Conservation (phyloP, 1,284 basidiomycete genomes). For the Amylostereum chailletii region DNA sequence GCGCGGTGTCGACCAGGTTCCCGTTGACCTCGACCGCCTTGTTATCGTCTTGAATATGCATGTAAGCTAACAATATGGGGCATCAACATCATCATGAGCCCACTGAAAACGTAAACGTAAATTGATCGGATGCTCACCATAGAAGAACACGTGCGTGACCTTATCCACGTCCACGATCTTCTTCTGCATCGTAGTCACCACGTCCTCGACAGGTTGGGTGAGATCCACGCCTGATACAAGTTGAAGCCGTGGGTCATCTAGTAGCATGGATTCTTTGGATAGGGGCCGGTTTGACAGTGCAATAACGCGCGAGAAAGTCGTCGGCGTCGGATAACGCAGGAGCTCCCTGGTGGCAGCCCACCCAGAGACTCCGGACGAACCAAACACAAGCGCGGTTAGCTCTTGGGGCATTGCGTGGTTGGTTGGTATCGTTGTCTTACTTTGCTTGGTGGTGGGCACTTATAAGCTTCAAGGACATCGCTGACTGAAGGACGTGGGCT, state of each 20-base stretch:
- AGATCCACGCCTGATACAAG: constrained; percentile 3
- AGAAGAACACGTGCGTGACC: constrained; percentile 2
- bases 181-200: not conserved
- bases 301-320: constrained; percentile 3
- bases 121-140: not conserved
- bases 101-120: not conserved
- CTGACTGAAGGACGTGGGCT: no score
- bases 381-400: constrained; percentile 1
- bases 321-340: constrained; percentile 3
- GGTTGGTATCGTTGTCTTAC: no score
- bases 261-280: not conserved
- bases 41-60: not conserved
- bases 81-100: not conserved
- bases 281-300: constrained; percentile 4
- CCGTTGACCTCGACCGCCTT: not conserved
- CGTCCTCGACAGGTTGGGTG: not conserved
- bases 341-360: constrained; percentile 2
- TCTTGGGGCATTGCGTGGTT: no score
- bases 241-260: constrained; percentile 1
- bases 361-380: constrained; percentile 4
- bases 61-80: not conserved
- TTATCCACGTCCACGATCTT: not conserved
- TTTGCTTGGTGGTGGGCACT: no score
- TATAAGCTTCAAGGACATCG: no score
- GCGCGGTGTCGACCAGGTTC: not conserved